Evolutionary conservation across 2,329 filamentous ascomycete genomes (phyloP).

Genomic region (Aspergillus brasiliensis): DNA sequence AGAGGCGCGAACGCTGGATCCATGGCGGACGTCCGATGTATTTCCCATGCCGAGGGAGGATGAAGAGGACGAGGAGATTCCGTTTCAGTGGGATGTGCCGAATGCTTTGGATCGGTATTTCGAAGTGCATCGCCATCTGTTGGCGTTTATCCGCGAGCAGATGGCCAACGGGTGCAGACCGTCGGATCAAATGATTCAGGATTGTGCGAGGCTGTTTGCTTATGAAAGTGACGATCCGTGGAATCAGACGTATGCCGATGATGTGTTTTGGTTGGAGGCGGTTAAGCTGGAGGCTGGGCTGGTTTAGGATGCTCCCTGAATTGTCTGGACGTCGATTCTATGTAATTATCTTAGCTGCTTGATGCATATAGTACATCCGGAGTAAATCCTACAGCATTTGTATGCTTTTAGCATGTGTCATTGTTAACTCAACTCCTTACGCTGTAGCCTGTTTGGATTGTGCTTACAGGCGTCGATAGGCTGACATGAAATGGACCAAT

Average conservation of each 20-base stretch:
- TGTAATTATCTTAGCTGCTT: too few relatives aligned
- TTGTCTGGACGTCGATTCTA: too few relatives aligned
- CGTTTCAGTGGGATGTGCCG: not conserved
- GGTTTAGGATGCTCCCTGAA: not conserved
- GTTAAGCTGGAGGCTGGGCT: constrained; percentile 1
- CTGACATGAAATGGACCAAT: too few relatives aligned
- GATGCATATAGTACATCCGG: too few relatives aligned
- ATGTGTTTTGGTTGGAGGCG: not conserved
- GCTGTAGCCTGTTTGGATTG: too few relatives aligned
- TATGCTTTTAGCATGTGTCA: too few relatives aligned
- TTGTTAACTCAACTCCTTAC: too few relatives aligned
- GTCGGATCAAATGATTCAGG: not conserved
- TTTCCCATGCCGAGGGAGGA: not conserved
- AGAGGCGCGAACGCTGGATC: constrained; percentile 29
- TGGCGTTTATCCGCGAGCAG: not conserved
- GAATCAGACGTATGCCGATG: constrained; percentile 6
- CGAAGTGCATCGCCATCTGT: not conserved
- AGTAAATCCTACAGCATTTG: too few relatives aligned
- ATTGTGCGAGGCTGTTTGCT: not conserved
- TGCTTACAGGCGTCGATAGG: too few relatives aligned
- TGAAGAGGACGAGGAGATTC: not conserved
- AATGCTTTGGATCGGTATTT: constrained; percentile 3
- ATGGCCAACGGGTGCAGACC: not conserved
- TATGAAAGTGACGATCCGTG: constrained; percentile 5
- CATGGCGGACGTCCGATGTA: constrained; percentile 16